These are phyloP conservation scores for Colletotrichum orchidophilum DNA, from an alignment of 2,329 filamentous ascomycete species.

Conservation along the genomic window DNA sequence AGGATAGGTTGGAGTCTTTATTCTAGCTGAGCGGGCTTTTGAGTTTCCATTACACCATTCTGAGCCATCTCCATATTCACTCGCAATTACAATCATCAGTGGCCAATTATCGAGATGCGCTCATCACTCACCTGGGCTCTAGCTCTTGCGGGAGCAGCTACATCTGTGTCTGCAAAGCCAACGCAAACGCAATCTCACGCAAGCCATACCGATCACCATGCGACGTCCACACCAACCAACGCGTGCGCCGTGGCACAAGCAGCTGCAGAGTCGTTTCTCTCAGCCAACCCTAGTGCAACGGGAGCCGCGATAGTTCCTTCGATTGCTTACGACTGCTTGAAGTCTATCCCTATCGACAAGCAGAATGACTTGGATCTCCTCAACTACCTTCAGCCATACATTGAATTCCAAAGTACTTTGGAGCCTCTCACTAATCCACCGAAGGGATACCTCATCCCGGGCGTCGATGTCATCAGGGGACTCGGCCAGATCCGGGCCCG, in stretches of 20 bases:
- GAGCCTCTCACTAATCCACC: constrained; percentile 33
- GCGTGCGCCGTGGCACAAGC: constrained; percentile 9
- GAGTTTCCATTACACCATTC: neutral
- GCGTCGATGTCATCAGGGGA: constrained; percentile 33
- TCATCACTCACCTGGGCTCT: constrained; percentile 6
- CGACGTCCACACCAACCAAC: neutral
- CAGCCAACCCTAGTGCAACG: neutral
- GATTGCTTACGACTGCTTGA: constrained; percentile 28
- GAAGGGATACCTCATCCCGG: constrained; percentile 33
- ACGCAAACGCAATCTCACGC: neutral
- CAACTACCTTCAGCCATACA: constrained; percentile 34
- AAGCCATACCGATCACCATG: neutral
- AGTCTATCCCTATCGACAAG: constrained; percentile 26
- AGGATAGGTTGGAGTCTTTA: too few relatives aligned
- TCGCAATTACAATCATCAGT: neutral
- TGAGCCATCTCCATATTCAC: neutral
- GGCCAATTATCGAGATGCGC: neutral
- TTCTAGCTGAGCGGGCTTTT: neutral
- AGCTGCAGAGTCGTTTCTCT: neutral
- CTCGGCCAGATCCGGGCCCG: constrained; percentile 33
- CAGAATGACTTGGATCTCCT: constrained; percentile 29
- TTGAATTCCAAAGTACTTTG: constrained; percentile 35
- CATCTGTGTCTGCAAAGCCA: neutral
- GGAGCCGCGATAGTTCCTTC: constrained; percentile 1
- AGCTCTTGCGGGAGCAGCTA: neutral